Percentiles rank a stretch among this genome's conserved stretches.
These are phyloP conservation scores for Ceratocystis albifundus DNA, from an alignment of 2,329 filamentous ascomycete species.

Conservation along the genomic window DNA sequence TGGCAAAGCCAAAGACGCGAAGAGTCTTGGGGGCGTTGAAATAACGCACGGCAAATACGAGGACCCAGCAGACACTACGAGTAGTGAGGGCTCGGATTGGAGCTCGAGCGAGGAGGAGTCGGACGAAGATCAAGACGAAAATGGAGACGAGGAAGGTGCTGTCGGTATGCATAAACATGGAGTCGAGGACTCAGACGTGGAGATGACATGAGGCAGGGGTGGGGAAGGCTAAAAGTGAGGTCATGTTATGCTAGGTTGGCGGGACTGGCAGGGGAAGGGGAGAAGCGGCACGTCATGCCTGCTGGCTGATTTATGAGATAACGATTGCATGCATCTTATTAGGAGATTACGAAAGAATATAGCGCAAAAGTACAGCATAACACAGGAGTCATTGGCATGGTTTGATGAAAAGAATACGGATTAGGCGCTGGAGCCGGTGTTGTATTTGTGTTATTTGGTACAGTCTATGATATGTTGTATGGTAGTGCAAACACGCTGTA, in stretches of 20 bases:
- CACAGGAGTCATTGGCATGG: neutral
- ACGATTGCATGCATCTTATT: slow-evolving; percentile 9
- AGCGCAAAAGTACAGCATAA: neutral
- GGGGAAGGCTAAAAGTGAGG: neutral
- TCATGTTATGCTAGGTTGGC: neutral
- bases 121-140: slow-evolving; percentile 13
- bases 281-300: neutral
- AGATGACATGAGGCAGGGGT: slow-evolving; percentile 2
- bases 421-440: too few species aligned
- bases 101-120: slow-evolving; percentile 19
- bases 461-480: neutral
- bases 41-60: slow-evolving; percentile 1
- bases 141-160: slow-evolving; percentile 10
- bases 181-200: slow-evolving; percentile 1
- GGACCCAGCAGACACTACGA: slow-evolving; percentile 20
- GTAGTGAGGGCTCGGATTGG: slow-evolving; percentile 21
- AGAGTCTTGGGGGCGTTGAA: slow-evolving; percentile 17
- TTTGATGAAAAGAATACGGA: neutral
- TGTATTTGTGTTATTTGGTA: too few species aligned
- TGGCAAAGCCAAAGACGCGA: slow-evolving; percentile 6
- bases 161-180: neutral
- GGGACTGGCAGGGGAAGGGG: neutral
- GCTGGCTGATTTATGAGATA: neutral
- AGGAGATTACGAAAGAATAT: neutral
- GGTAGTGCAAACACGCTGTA: too few species aligned